phyloP scores from a whole-genome alignment of 2,329 filamentous ascomycete genomes.

The Nannizziopsis barbatae region DNA sequence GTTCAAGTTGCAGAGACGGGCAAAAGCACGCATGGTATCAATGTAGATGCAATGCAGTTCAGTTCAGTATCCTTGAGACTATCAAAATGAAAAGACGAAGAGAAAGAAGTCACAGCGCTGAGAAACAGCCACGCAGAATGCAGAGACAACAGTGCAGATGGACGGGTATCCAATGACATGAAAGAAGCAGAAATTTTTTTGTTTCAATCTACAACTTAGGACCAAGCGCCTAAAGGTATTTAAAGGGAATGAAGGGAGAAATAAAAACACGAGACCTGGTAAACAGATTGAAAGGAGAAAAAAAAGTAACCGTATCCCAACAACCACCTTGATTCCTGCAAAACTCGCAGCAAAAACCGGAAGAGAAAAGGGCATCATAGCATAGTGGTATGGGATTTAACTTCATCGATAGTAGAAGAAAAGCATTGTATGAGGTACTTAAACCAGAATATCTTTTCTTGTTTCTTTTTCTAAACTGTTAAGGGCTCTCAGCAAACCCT shows the following conservation, averaged over 20 bases:
- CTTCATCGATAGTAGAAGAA: conserved; percentile 1
- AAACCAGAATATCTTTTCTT: background rate
- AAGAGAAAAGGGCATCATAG: background rate
- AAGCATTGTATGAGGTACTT: background rate
- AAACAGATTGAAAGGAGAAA: background rate
- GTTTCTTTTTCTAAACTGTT: background rate
- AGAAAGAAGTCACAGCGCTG: background rate
- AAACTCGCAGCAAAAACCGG: background rate
- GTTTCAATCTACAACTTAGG: too few species aligned
- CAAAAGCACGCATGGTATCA: too few species aligned
- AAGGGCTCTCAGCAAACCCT: background rate
- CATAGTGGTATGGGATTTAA: conserved; percentile 1
- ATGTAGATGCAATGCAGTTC: background rate
- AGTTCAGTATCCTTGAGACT: background rate
- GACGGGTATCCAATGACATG: conserved; percentile 8
- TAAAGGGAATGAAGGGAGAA: conserved; percentile 1
- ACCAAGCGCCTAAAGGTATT: background rate
- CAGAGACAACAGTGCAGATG: background rate
- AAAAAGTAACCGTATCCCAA: background rate
- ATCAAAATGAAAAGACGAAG: background rate
- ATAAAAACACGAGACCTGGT: background rate
- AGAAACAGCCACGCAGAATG: background rate
- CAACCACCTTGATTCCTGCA: background rate
- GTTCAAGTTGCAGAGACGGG: too few species aligned
- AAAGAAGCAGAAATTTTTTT: background rate